Base-by-base conservation (phyloP, 2,329 filamentous ascomycete species). In the Microsporum canis region DNA sequence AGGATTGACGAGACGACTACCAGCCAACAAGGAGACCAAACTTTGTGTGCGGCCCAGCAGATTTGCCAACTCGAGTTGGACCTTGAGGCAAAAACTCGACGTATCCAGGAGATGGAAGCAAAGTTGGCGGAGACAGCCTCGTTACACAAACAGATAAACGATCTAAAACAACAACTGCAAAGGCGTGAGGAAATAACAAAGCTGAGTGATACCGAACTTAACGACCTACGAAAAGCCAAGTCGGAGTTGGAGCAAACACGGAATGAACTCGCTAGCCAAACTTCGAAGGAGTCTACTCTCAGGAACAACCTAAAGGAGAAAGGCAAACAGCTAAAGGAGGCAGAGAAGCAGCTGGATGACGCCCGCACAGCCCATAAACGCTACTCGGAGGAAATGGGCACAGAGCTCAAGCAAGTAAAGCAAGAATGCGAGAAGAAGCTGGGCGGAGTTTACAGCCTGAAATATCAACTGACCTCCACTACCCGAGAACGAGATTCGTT, bases 51-150 rank as follows among this genome's bases (percentile, higher is more conserved):
- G 3, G 69, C 64, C 6, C 73, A 75, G 43, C 72, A 76, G 63
- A 71, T 75, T 59, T 69, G 69, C 7, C 70, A 75, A 39, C 66
- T 76, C n/a, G 72, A 75, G 58, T 61, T 65, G 6, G 74, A 75
- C 58, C 43, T 76, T n/a, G 68, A 73, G 60, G 67, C 63, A 17
- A 74, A 72, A 57, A 65, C 68, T 2, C 59, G 62, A 8, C 61
- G 70, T 10, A 59, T 75, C 17, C 12, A 17, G 17, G 39, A 43
- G n/a, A 31, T 57, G 34, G 55, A 57, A 43, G 31, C 36, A 17
- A 39, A 57, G 31, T 36, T 57, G 14, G 38, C 55, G 6, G 36
- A 41, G 6, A 17, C 27, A 33, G 23, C n/a, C 31, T 29, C 55
- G n/a, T 41, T 43, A 14, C 31, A 14, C 27, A 27, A 41, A 12